phyloP scores from a whole-genome alignment of 225 moss, liverwort and hornwort species.

The Climacium dendroides region DNA sequence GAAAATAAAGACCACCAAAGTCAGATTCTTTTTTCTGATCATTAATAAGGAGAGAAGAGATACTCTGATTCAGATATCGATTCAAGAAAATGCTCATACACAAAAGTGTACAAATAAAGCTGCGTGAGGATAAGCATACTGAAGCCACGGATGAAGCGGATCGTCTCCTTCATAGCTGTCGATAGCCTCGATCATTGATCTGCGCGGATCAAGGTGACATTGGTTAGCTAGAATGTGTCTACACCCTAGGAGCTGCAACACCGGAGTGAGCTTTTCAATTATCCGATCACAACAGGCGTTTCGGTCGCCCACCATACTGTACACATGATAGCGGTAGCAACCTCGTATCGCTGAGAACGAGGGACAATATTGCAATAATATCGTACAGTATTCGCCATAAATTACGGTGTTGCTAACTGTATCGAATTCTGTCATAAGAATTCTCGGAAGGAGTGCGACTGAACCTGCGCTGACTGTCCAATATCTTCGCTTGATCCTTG shows the following conservation, averaged over 20 bases:
- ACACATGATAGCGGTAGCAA: neutral
- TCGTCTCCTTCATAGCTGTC: constrained; percentile 54
- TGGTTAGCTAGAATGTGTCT: neutral
- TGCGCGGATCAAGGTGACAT: neutral
- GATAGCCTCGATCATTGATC: constrained; percentile 69
- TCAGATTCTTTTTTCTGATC: no score
- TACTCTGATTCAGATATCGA: neutral
- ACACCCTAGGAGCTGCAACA: neutral
- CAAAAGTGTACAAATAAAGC: neutral
- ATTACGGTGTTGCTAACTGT: neutral
- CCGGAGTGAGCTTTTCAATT: neutral
- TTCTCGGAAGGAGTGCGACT: neutral
- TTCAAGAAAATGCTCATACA: neutral
- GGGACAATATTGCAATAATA: neutral
- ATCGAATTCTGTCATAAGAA: neutral
- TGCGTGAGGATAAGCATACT: constrained; percentile 21
- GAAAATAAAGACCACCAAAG: neutral
- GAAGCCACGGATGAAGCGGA: constrained; percentile 67
- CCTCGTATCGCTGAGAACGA: no score
- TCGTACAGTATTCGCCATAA: neutral
- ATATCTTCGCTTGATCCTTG: constrained; percentile 9
- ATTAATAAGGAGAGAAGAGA: neutral
- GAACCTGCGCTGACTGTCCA: constrained; percentile 66
- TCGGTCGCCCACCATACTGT: neutral
- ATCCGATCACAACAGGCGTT: neutral